Conservation (phyloP, 768 basidiomycete genomes). For the Russula vinacea region DNA sequence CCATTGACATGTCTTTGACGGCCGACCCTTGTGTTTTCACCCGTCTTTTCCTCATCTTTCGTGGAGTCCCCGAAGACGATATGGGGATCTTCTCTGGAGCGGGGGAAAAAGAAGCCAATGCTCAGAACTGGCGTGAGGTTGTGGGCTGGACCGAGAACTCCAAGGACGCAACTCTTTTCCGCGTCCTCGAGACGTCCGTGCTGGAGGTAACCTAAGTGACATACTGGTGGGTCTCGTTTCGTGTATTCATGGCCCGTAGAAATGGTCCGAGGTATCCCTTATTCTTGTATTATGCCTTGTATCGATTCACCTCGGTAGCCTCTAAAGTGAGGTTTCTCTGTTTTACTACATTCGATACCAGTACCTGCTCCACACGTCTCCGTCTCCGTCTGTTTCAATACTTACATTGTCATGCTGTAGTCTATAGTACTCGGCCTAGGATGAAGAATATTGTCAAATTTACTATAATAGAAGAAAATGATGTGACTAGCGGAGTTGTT, state of each 20-base stretch:
- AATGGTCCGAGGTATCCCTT: constrained; percentile 23
- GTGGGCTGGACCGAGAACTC: constrained; percentile 80
- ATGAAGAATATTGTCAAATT: background rate
- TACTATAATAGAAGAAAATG: background rate
- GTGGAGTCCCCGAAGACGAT: constrained; percentile 79
- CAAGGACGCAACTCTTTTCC: constrained; percentile 70
- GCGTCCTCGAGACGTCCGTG: constrained; percentile 75
- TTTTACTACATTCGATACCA: constrained; percentile 18
- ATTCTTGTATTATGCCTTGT: constrained; percentile 28
- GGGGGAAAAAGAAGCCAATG: constrained; percentile 83
- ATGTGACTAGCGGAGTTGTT: no score
- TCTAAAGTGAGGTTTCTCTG: constrained; percentile 6
- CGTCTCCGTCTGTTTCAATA: constrained; percentile 20
- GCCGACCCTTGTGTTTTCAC: constrained; percentile 78
- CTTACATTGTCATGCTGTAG: constrained; percentile 24
- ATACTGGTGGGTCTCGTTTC: background rate
- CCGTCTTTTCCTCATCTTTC: constrained; percentile 81
- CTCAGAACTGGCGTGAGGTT: constrained; percentile 74
- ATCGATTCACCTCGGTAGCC: constrained; percentile 4
- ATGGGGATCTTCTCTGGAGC: constrained; percentile 68
- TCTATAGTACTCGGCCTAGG: constrained; percentile 13
- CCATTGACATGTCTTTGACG: constrained; percentile 85
- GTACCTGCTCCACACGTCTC: constrained; percentile 7
- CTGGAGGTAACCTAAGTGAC: constrained; percentile 57
- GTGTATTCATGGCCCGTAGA: constrained; percentile 10